Evolutionary conservation across 2,329 filamentous ascomycete genomes (phyloP).

Genomic region (Lecanicillium sp.): DNA sequence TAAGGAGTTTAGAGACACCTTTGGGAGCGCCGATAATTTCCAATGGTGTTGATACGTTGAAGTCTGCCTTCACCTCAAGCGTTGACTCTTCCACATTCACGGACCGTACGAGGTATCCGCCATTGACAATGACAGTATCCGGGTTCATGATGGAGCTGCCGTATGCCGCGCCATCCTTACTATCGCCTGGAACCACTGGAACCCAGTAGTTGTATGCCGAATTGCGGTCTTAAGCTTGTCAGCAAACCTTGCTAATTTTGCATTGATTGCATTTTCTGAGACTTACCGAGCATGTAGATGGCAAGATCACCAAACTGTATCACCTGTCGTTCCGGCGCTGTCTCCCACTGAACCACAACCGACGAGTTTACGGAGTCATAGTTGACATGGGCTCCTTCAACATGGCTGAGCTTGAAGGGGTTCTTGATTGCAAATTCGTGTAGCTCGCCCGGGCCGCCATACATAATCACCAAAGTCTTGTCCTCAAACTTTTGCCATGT

Average conservation of each 20-base stretch:
- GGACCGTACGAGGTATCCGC: conserved; percentile 56
- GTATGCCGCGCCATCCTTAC: conserved; percentile 16
- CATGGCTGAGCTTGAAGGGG: conserved; percentile 7
- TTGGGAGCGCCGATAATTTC: conserved; percentile 59
- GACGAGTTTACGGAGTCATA: conserved; percentile 11
- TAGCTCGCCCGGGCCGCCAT: conserved; percentile 52
- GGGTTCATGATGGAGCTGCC: conserved; percentile 28
- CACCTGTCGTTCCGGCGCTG: conserved; percentile 19
- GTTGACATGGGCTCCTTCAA: conserved; percentile 22
- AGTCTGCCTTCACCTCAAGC: conserved; percentile 59
- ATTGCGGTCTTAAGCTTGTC: conserved; percentile 44
- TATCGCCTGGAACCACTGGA: conserved; percentile 38
- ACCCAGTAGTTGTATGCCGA: conserved; percentile 65
- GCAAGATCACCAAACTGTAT: conserved; percentile 29
- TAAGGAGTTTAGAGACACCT: conserved; percentile 33
- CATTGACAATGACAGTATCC: conserved; percentile 50
- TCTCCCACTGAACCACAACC: conserved; percentile 23
- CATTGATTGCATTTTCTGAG: too few species aligned
- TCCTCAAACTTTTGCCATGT: conserved; percentile 59
- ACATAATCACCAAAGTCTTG: conserved; percentile 55
- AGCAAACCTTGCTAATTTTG: too few species aligned
- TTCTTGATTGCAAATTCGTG: conserved; percentile 52
- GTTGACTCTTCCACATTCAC: conserved; percentile 47
- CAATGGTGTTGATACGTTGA: conserved; percentile 60
- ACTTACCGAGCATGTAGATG: conserved; percentile 30